phyloP scores from a whole-genome alignment of 192 early-diverging fungal species.

The Anaeromyces robustus region DNA sequence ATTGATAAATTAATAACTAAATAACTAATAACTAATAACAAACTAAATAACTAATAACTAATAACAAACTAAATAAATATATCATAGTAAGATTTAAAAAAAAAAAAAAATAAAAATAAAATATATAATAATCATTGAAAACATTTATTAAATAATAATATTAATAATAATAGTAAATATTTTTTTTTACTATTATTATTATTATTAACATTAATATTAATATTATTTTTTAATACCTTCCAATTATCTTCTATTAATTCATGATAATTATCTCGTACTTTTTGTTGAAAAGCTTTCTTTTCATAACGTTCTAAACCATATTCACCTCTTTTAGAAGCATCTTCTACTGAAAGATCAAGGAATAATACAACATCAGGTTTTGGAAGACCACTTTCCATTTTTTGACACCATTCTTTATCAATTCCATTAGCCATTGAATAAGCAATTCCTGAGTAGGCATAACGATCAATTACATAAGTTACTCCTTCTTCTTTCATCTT shows the following conservation, averaged over 20 bases:
- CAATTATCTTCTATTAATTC: conserved; percentile 27
- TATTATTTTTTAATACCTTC: not conserved
- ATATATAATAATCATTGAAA: no score
- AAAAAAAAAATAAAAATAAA: no score
- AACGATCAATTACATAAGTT: conserved; percentile 78
- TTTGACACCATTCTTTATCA: conserved; percentile 74
- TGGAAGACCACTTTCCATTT: conserved; percentile 67
- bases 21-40: no score
- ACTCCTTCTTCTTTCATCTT: conserved; percentile 51
- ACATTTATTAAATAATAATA: no score
- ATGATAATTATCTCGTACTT: conserved; percentile 54
- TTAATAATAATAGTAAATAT: no score
- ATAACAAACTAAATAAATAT: no score
- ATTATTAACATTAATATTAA: no score
- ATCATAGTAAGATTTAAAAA: no score
- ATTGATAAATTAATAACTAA: no score
- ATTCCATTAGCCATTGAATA: conserved; percentile 82
- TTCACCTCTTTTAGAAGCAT: conserved; percentile 61
- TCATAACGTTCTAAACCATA: conserved; percentile 91
- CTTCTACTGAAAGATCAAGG: conserved; percentile 60
- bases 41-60: no score
- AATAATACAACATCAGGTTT: conserved; percentile 80
- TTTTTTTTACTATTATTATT: no score
- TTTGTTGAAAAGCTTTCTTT: conserved; percentile 62
- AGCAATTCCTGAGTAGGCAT: conserved; percentile 88